phyloP scores from a whole-genome alignment of 2,329 filamentous ascomycete genomes.

The Cladosporium halotolerans region DNA sequence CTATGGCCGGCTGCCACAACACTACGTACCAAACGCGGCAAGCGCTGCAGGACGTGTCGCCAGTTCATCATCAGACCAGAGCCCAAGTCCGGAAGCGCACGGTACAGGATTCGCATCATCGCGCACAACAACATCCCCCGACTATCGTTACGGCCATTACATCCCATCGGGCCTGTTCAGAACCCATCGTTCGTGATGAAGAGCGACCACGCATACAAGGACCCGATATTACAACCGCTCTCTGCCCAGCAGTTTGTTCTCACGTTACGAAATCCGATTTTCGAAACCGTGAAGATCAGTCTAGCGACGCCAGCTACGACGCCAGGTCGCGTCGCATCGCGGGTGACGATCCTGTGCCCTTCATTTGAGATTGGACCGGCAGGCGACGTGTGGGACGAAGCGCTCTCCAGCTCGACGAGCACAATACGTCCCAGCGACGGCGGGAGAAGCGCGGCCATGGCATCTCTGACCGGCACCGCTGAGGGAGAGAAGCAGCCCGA shows the following conservation, averaged over 20 bases:
- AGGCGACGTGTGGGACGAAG: constrained; percentile 91
- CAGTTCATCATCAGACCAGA: constrained; percentile 96
- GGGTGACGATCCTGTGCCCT: constrained; percentile 87
- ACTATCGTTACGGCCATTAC: constrained; percentile 61
- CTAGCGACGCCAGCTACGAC: constrained; percentile 77
- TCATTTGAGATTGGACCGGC: constrained; percentile 93
- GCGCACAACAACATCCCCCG: constrained; percentile 79
- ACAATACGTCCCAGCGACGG: constrained; percentile 16
- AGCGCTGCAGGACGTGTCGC: constrained; percentile 84
- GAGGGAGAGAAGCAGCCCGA: constrained; percentile 58
- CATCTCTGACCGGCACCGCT: constrained; percentile 28
- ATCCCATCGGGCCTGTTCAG: constrained; percentile 24
- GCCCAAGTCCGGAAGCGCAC: constrained; percentile 77
- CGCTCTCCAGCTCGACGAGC: constrained; percentile 48
- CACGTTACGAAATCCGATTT: constrained; percentile 89
- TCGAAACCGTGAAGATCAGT: constrained; percentile 80
- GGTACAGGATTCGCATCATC: constrained; percentile 87
- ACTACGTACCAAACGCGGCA: constrained; percentile 85
- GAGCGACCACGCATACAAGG: constrained; percentile 13
- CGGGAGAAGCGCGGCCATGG: constrained; percentile 26
- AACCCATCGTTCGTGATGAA: constrained; percentile 22
- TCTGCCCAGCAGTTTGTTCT: constrained; percentile 69
- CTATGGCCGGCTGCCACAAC: constrained; percentile 77
- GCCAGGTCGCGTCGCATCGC: constrained; percentile 67
- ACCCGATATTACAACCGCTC: constrained; percentile 32